Base-by-base conservation (phyloP, 768 basidiomycete genomes). In the Auricularia sp. region DNA sequence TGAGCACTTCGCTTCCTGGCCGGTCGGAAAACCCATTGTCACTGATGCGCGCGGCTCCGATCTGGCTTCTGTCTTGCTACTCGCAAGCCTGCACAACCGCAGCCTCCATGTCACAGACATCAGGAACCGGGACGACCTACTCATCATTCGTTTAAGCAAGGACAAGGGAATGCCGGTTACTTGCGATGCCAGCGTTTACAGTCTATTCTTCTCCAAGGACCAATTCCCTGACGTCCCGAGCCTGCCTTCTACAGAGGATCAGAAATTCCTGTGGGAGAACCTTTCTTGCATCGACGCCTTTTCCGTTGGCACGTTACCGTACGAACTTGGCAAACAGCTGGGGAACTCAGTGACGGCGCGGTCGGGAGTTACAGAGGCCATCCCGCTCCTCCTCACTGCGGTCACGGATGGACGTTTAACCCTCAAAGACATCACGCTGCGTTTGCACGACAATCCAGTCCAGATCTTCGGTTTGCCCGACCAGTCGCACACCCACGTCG, bases 131-230 rank as follows among this genome's bases (percentile, higher is more conserved):
- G 93, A 95, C 64, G 97, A 98, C 71, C 79, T 99, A 61, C 80
- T 89, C 36, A 78, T 99, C 65, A 98, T 99, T 73, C 87, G 90
- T 2, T 81, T 99, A 45, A 94, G 93, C 82, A 99, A 99, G 78
- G 88, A 88, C 51, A 95, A 94, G 78, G 81, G 90, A 13, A 83
- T 98, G 70, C 90, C 92, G 71, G 96, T 98, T 62, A 98, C 96
- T 3, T 98, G 96, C 75, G 97, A 99, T 70, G 92, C 97, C 37
- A 87, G 94, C 14, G 82, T 98, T 62, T 98, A 90, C 75, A 83
- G 92, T 18, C 78, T 99, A 63, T 98, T 97, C 84, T 95, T 92
- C 79, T 84, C 83, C 2, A 80, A 78, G 56, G 89, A 88, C 63
- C 81, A 91, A 66, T 95, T 85, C 78, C 87, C 88, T 1, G 77